Evolutionary conservation across 2,329 filamentous ascomycete genomes (phyloP).

Genomic region (Exophiala spinifera): DNA sequence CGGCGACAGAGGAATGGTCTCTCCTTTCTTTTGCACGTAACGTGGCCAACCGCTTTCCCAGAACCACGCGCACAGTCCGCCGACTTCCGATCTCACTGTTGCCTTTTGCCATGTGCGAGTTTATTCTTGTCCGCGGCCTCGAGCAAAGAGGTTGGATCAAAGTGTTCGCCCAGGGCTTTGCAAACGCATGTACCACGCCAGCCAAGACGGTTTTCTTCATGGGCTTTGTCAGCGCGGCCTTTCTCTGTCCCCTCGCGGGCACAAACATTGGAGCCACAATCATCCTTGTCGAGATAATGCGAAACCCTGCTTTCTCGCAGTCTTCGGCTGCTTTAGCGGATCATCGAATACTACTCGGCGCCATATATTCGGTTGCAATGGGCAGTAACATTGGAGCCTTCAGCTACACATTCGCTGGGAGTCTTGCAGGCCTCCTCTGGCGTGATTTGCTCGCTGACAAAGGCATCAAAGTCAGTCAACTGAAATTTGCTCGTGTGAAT

Average conservation of each 20-base stretch:
- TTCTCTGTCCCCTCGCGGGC: constrained; percentile 28
- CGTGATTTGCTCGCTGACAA: constrained; percentile 25
- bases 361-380: constrained; percentile 28
- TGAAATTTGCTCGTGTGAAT: constrained; percentile 28
- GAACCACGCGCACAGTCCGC: constrained; percentile 20
- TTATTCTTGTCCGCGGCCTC: constrained; percentile 29
- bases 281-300: constrained; percentile 31
- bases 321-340: constrained; percentile 16
- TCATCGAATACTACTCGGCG: constrained; percentile 17
- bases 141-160: constrained; percentile 28
- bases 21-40: constrained; percentile 15
- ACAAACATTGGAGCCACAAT: constrained; percentile 31
- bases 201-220: constrained; percentile 28
- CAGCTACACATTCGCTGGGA: constrained; percentile 29
- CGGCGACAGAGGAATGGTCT: background rate
- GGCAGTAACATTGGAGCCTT: constrained; percentile 31
- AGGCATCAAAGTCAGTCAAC: constrained; percentile 24
- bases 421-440: constrained; percentile 29
- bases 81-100: constrained; percentile 27
- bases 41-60: constrained; percentile 22
- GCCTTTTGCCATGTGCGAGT: constrained; percentile 30
- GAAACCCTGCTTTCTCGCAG: constrained; percentile 22
- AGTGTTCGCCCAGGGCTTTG: constrained; percentile 27
- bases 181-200: constrained; percentile 26
- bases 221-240: constrained; percentile 26